phyloP scores from a whole-genome alignment of 139 green algal species.

The Tetradesmus obliquus region DNA sequence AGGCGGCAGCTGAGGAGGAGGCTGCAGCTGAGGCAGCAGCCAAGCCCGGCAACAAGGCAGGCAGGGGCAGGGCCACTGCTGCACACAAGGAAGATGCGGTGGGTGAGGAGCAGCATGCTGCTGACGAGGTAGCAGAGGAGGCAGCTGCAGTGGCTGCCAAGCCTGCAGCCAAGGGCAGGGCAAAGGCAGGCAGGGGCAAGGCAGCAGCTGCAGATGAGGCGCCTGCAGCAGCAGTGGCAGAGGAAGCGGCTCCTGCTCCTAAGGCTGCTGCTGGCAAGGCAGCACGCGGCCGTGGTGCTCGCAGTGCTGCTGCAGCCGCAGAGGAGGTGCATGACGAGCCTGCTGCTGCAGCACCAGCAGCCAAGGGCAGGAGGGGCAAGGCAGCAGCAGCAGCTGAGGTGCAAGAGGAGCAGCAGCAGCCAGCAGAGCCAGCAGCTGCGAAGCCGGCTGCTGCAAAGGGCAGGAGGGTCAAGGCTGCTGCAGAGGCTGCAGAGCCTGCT shows the following conservation, averaged over 20 bases:
- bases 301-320: background rate
- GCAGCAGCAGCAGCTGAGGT: slow-evolving; percentile 3
- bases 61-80: background rate
- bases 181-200: slow-evolving; percentile 1
- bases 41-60: background rate
- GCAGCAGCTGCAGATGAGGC: background rate
- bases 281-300: background rate
- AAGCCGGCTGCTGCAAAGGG: background rate
- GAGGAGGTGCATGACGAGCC: background rate
- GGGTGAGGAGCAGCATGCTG: background rate
- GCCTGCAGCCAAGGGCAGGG: background rate
- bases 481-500: background rate
- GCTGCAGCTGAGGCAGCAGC: background rate
- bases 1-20: background rate
- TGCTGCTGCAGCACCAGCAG: background rate
- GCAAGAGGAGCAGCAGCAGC: background rate
- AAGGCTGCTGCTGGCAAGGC: background rate
- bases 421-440: background rate
- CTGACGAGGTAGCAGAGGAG: background rate
- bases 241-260: slow-evolving; percentile 4
- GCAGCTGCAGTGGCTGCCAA: background rate
- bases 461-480: background rate
- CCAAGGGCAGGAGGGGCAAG: slow-evolving; percentile 14
- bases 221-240: background rate
- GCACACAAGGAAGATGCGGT: background rate